Evolutionary conservation across 1,139 yeast species (phyloP).

Genomic region (Saccharomyces pastorianus): DNA sequence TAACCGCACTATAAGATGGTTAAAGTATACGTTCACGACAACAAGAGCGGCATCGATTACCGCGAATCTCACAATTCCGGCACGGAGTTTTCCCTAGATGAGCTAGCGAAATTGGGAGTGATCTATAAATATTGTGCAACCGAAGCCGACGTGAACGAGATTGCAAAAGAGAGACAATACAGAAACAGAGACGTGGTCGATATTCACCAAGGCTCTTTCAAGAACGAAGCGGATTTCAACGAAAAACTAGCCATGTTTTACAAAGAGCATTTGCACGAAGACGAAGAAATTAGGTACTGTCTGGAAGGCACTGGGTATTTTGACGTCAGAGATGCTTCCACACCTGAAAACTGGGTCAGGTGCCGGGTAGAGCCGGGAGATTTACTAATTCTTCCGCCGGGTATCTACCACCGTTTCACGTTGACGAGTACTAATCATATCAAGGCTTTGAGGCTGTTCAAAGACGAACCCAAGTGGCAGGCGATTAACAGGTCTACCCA

Average conservation of each 20-base stretch:
- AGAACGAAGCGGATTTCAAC: constrained; percentile 51
- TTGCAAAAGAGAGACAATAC: constrained; percentile 66
- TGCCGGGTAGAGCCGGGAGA: constrained; percentile 58
- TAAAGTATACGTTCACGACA: constrained; percentile 66
- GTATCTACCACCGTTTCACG: constrained; percentile 88
- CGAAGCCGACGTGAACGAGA: constrained; percentile 49
- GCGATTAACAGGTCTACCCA: constrained; percentile 64
- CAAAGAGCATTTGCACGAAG: constrained; percentile 89
- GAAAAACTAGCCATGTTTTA: constrained; percentile 64
- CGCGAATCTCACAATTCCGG: constrained; percentile 76
- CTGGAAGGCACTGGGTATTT: constrained; percentile 88
- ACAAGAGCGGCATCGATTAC: constrained; percentile 51
- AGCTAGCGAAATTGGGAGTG: constrained; percentile 60
- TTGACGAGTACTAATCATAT: constrained; percentile 55
- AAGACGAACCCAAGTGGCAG: constrained; percentile 95
- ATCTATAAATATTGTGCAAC: constrained; percentile 49
- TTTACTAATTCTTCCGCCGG: constrained; percentile 73
- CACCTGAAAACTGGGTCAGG: constrained; percentile 70
- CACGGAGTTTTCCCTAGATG: constrained; percentile 39
- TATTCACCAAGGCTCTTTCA: constrained; percentile 54
- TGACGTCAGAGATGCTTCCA: constrained; percentile 65
- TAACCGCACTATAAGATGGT: no score
- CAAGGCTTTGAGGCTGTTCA: constrained; percentile 74
- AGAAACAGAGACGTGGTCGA: constrained; percentile 70
- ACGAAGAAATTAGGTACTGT: constrained; percentile 89